phyloP scores from a whole-genome alignment of 768 basidiomycete species.

The Phaeotremella fagi region DNA sequence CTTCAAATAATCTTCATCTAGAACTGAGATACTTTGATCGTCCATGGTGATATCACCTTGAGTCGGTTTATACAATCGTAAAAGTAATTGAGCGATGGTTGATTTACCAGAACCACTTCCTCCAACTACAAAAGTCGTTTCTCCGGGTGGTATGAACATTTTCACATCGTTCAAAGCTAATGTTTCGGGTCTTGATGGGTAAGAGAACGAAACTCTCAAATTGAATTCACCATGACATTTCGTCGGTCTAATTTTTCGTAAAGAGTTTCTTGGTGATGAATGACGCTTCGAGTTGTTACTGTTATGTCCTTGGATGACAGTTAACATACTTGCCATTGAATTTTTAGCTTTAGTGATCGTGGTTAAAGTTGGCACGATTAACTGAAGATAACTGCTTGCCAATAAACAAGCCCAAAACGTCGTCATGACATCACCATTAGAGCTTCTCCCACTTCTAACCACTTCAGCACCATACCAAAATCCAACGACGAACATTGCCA shows the following conservation, averaged over 20 bases:
- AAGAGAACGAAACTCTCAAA: slow-evolving; percentile 63
- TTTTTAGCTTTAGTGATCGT: slow-evolving; percentile 75
- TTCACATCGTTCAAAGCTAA: slow-evolving; percentile 59
- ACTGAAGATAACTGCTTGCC: slow-evolving; percentile 78
- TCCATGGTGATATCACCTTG: slow-evolving; percentile 68
- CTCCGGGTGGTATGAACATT: slow-evolving; percentile 65
- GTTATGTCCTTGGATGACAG: slow-evolving; percentile 60
- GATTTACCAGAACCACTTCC: slow-evolving; percentile 74
- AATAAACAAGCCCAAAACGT: slow-evolving; percentile 97
- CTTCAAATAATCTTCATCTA: slow-evolving; percentile 68
- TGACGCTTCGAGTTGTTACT: slow-evolving; percentile 22
- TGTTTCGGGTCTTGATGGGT: slow-evolving; percentile 64
- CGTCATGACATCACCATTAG: slow-evolving; percentile 79
- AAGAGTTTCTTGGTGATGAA: slow-evolving; percentile 3
- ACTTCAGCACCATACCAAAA: slow-evolving; percentile 94
- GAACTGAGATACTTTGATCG: slow-evolving; percentile 68
- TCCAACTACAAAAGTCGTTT: slow-evolving; percentile 76
- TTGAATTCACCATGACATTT: slow-evolving; percentile 68
- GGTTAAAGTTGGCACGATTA: slow-evolving; percentile 77
- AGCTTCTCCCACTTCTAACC: slow-evolving; percentile 68
- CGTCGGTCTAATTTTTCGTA: slow-evolving; percentile 57
- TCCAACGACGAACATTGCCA: slow-evolving; percentile 91
- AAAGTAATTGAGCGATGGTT: slow-evolving; percentile 61
- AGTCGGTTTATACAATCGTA: slow-evolving; percentile 68
- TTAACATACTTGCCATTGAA: slow-evolving; percentile 65